Percentiles rank a stretch among this genome's conserved stretches.
Conservation (phyloP, 2,329 filamentous ascomycete genomes). For the Aspergillus latus region DNA sequence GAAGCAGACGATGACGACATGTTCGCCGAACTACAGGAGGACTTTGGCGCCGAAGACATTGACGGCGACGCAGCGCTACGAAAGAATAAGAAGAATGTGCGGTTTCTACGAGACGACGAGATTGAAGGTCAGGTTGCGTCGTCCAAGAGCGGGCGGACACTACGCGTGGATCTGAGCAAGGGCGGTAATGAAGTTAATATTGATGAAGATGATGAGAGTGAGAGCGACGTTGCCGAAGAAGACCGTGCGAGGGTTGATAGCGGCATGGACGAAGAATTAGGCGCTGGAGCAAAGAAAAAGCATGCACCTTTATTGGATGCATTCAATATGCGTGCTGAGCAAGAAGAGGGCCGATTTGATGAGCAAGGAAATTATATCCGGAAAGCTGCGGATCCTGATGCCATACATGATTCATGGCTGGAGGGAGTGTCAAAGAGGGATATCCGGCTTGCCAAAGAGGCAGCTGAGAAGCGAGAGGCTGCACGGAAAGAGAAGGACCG, state of each 20-base stretch:
- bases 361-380: conserved; percentile 87
- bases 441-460: conserved; percentile 82
- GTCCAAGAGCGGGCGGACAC: conserved; percentile 72
- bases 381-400: conserved; percentile 84
- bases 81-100: conserved; percentile 63
- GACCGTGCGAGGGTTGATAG: conserved; percentile 69
- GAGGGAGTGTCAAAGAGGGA: conserved; percentile 92
- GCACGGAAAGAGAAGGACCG: conserved; percentile 70
- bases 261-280: conserved; percentile 82
- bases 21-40: conserved; percentile 72
- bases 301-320: conserved; percentile 93
- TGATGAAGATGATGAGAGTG: conserved; percentile 57
- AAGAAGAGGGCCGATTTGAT: conserved; percentile 91
- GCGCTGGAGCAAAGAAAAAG: conserved; percentile 84
- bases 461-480: conserved; percentile 79
- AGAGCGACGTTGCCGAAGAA: conserved; percentile 64
- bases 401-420: conserved; percentile 87
- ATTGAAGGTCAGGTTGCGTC: conserved; percentile 77
- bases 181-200: conserved; percentile 57
- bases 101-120: conserved; percentile 60
- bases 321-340: conserved; percentile 88
- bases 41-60: conserved; percentile 55
- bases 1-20: conserved; percentile 64
- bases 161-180: conserved; percentile 57
- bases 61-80: conserved; percentile 51